Percentiles rank a stretch among this genome's conserved stretches.
Evolutionary conservation across 192 early-diverging fungal genomes (phyloP).

Genomic region (Diversispora eburnea): DNA sequence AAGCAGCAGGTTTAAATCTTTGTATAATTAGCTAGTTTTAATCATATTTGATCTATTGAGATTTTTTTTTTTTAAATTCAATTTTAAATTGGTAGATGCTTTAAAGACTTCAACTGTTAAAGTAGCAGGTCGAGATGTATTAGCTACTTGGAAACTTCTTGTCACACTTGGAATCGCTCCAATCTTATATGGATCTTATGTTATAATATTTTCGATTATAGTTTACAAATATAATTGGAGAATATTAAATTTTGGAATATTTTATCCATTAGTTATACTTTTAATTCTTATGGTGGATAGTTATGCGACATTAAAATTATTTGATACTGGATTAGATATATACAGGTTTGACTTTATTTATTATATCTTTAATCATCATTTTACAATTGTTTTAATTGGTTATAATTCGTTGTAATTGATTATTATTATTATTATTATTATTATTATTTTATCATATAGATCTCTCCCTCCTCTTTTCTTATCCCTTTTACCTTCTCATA

Average conservation of each 20-base stretch:
- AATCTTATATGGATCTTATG: conserved; percentile 67
- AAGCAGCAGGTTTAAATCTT: conserved; percentile 43
- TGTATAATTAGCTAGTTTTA: background rate
- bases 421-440: background rate
- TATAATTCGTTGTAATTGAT: background rate
- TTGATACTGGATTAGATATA: conserved; percentile 71
- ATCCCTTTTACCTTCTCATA: conserved; percentile 52
- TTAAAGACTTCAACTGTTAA: conserved; percentile 87
- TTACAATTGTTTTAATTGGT: background rate
- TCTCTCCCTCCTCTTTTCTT: conserved; percentile 85
- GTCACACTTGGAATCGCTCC: conserved; percentile 74
- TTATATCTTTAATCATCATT: no score
- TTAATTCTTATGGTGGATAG: conserved; percentile 44
- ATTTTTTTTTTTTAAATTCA: no score
- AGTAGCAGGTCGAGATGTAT: conserved; percentile 88
- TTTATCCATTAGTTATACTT: conserved; percentile 38
- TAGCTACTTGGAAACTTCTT: conserved; percentile 93
- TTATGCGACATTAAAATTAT: conserved; percentile 70
- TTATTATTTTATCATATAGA: conserved; percentile 27
- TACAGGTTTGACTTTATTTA: conserved; percentile 43
- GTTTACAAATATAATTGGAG: conserved; percentile 33
- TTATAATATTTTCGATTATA: conserved; percentile 54
- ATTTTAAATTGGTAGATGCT: conserved; percentile 52
- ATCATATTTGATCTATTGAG: background rate
- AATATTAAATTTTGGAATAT: conserved; percentile 36